phyloP scores from a whole-genome alignment of 2,329 filamentous ascomycete species.

The Aspergillus pseudoviridinutans region DNA sequence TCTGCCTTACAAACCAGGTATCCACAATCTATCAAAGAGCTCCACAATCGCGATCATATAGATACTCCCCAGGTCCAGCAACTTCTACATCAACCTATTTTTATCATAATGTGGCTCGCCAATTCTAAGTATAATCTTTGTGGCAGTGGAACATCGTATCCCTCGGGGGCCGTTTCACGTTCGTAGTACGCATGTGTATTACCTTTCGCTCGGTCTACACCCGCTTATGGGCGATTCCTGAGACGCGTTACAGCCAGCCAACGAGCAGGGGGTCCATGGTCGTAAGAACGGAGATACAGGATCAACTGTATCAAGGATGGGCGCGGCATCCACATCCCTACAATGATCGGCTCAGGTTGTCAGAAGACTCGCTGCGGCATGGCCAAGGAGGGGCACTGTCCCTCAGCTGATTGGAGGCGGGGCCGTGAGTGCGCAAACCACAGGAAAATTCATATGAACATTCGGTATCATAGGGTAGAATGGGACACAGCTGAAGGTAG shows the following conservation, averaged over 20 bases:
- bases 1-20: constrained; percentile 16
- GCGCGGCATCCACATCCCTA: constrained; percentile 4
- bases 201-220: neutral
- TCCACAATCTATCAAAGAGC: neutral
- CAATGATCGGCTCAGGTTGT: constrained; percentile 12
- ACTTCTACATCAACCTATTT: neutral
- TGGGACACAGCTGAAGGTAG: neutral
- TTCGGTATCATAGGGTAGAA: neutral
- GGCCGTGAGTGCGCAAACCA: neutral
- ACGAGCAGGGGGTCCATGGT: constrained; percentile 3
- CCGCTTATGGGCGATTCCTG: neutral
- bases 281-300: constrained; percentile 5
- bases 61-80: neutral
- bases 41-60: neutral
- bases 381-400: constrained; percentile 1
- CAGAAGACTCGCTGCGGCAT: constrained; percentile 16
- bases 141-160: neutral
- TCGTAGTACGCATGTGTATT: neutral
- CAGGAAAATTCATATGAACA: neutral
- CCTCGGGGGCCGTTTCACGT: neutral
- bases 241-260: constrained; percentile 7
- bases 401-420: constrained; percentile 4
- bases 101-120: neutral
- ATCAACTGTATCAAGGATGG: constrained; percentile 5
- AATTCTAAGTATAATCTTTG: neutral